Evolutionary conservation across 805 yeast species (phyloP), one percentile per base, ranked within the genome.

Genomic region (Jamesozyma rosinii): DNA sequence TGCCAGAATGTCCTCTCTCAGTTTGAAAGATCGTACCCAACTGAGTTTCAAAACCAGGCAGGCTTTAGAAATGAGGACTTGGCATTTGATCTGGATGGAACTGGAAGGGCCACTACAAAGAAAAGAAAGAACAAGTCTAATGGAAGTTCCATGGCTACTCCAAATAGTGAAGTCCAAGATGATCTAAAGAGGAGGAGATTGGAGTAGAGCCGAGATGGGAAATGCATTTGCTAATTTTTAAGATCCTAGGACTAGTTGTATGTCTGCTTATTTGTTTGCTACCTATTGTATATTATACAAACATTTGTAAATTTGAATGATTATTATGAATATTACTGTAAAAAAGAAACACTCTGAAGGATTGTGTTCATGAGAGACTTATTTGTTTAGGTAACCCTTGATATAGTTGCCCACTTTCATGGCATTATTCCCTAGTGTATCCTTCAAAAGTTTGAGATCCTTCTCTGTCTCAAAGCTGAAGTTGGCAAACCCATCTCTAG

Each of bases 81-180:
- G 38, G 66, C 66, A 21, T 62, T 62, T 41, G 66, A 61, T 48
- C 40, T 62, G 32, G 65, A 62, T 43, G 65, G 65, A 11, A 62
- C 63, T 3, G 65, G 64, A 18, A 50, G 41, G 29, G 48, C 46
- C 21, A 44, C 45, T 14, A 38, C 51, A 10, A 57, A 54, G 48
- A 59, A 59, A 44, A 54, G 65, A 38, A 62, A 58, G 38, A 52
- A 45, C 29, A 59, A 52, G 21, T 57, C 64, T 0, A 58, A 50
- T 38, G 66, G 64, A 6, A 58, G 63, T 32, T 58, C 65, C 2
- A 59, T 58, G 61, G 61, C 65, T 8, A 60, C 66, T 22, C 65
- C 66, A 29, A 53, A 57, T 43, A 55, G 61, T 37, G 64, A 61
- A 32, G 40, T 57, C 41, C 55, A 49, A 31, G 62, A 59, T 20